Conservation (phyloP, 139 green algal genomes). For the Deuterostichococcus epilithicus region DNA sequence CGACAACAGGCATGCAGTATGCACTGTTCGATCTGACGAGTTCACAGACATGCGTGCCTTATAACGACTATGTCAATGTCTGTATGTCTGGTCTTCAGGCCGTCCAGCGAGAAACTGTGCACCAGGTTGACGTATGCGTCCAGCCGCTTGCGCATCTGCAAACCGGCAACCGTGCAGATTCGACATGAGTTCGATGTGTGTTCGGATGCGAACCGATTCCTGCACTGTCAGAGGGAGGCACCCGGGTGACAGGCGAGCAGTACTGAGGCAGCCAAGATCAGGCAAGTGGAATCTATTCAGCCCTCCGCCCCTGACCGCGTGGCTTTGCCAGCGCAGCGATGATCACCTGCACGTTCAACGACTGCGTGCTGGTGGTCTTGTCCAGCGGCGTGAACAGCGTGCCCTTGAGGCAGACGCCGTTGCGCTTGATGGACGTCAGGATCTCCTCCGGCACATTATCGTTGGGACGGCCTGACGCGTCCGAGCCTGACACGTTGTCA, state of each 20-base stretch:
- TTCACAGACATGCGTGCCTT: constrained; percentile 16
- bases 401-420: constrained; percentile 30
- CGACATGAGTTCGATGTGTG: too few species aligned
- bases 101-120: constrained; percentile 86
- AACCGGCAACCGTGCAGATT: constrained; percentile 54
- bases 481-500: constrained; percentile 19
- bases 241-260: too few species aligned
- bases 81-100: constrained; percentile 90
- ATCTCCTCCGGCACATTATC: constrained; percentile 9
- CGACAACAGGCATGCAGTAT: too few species aligned
- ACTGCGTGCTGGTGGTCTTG: constrained; percentile 22
- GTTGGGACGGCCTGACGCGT: constrained; percentile 6
- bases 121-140: constrained; percentile 92
- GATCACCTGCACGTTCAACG: constrained; percentile 22
- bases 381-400: constrained; percentile 26
- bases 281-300: too few species aligned
- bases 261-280: too few species aligned
- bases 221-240: too few species aligned
- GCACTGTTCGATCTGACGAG: too few species aligned
- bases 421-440: constrained; percentile 22
- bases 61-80: constrained; percentile 93
- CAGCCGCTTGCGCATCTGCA: constrained; percentile 93
- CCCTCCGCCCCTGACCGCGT: too few species aligned
- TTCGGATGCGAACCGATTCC: constrained; percentile 75
- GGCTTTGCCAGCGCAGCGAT: too few species aligned